Percentiles rank a stretch among this genome's conserved stretches.
Conservation (phyloP, 2,329 filamentous ascomycete species). For the Cryphonectria radicalis region DNA sequence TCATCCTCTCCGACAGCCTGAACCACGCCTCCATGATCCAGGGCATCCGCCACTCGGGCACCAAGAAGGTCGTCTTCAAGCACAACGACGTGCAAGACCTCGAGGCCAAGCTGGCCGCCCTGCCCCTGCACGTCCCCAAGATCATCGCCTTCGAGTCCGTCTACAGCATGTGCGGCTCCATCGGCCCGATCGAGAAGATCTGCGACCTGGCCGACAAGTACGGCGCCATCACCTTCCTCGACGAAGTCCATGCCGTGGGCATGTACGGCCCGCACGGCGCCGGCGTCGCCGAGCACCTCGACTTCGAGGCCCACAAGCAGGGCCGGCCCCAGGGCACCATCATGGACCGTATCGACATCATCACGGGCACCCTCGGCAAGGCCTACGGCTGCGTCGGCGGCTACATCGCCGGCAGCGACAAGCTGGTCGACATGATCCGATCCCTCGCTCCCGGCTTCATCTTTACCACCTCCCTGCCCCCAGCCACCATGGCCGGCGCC, state of each 20-base stretch:
- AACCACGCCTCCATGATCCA: conserved; percentile 99
- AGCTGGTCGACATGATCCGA: conserved; percentile 88
- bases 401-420: conserved; percentile 89
- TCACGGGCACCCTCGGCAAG: conserved; percentile 95
- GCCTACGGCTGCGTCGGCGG: conserved; percentile 97
- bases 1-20: conserved; percentile 95
- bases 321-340: conserved; percentile 79
- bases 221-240: conserved; percentile 93
- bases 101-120: conserved; percentile 86
- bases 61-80: conserved; percentile 97
- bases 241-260: conserved; percentile 98
- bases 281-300: conserved; percentile 95
- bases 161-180: conserved; percentile 98
- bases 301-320: conserved; percentile 82
- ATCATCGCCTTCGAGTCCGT: conserved; percentile 99
- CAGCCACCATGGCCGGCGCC: conserved; percentile 95
- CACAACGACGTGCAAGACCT: conserved; percentile 96
- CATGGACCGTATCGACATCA: conserved; percentile 97
- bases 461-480: conserved; percentile 95
- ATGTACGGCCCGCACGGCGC: conserved; percentile 98
- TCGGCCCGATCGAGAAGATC: conserved; percentile 93
- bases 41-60: conserved; percentile 95
- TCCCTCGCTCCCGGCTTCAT: conserved; percentile 97
- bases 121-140: conserved; percentile 86
- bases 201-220: conserved; percentile 98